These are phyloP conservation scores for Boletus insuetus DNA, from an alignment of 768 basidiomycete species.

Conservation along the genomic window DNA sequence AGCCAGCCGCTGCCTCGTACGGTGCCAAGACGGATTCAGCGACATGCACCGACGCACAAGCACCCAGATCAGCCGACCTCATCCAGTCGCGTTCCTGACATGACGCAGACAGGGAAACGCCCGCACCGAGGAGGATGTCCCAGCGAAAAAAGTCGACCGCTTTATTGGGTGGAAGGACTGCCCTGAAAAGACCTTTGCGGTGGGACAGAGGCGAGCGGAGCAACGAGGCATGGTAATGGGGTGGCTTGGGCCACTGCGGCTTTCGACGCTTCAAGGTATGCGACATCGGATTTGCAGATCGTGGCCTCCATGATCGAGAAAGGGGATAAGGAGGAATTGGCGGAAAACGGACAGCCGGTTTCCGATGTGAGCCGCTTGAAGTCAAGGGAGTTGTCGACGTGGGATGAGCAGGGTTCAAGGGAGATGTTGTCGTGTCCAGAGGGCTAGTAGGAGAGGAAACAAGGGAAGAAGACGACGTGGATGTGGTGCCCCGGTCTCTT, in stretches of 20 bases:
- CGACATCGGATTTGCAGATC: constrained; percentile 5
- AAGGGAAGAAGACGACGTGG: background rate
- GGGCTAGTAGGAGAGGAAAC: background rate
- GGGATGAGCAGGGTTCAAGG: background rate
- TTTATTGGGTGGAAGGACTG: constrained; percentile 13
- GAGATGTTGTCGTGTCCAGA: background rate
- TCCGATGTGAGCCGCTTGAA: background rate
- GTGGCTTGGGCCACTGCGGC: constrained; percentile 24
- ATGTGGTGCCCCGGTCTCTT: background rate
- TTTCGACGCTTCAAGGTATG: constrained; percentile 12
- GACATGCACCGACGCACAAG: constrained; percentile 3
- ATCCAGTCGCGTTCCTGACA: background rate
- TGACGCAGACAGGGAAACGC: background rate
- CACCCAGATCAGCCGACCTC: background rate
- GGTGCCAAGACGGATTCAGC: constrained; percentile 23
- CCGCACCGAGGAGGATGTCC: constrained; percentile 12
- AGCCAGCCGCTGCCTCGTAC: constrained; percentile 28
- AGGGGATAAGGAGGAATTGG: constrained; percentile 1
- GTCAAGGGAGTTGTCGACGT: background rate
- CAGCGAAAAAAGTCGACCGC: constrained; percentile 28
- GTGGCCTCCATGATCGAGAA: constrained; percentile 5
- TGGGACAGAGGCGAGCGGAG: constrained; percentile 26
- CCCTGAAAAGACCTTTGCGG: constrained; percentile 26
- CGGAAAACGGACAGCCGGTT: background rate
- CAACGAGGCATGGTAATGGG: constrained; percentile 27